These are phyloP conservation scores for Pseudogymnoascus sp. DNA, from an alignment of 2,329 filamentous ascomycete species.

Conservation along the genomic window DNA sequence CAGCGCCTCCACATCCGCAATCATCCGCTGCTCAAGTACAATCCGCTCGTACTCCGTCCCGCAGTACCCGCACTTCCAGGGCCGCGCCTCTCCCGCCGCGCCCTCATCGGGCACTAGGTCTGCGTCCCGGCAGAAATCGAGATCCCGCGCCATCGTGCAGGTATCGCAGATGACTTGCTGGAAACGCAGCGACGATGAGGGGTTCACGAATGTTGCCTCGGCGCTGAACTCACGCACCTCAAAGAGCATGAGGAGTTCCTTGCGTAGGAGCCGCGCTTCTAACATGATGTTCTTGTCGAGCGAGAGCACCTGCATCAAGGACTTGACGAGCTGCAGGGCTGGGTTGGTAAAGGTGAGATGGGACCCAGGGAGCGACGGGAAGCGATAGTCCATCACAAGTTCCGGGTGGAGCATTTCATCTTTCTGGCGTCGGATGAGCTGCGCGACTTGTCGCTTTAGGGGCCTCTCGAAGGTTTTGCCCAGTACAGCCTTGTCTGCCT, in stretches of 20 bases:
- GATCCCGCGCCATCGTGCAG: slow-evolving; percentile 80
- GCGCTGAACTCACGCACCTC: slow-evolving; percentile 90
- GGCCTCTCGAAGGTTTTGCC: slow-evolving; percentile 82
- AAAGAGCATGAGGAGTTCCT: slow-evolving; percentile 82
- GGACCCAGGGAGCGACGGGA: slow-evolving; percentile 72
- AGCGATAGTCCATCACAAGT: slow-evolving; percentile 77
- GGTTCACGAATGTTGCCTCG: slow-evolving; percentile 83
- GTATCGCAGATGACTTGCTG: slow-evolving; percentile 76
- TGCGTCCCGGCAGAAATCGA: slow-evolving; percentile 88
- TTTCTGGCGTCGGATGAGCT: slow-evolving; percentile 77
- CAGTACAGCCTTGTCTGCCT: slow-evolving; percentile 57
- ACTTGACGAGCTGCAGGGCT: slow-evolving; percentile 84
- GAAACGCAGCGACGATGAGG: slow-evolving; percentile 66
- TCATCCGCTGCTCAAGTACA: slow-evolving; percentile 73
- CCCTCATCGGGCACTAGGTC: slow-evolving; percentile 56
- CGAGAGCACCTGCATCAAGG: slow-evolving; percentile 83
- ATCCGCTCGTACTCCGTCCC: slow-evolving; percentile 69
- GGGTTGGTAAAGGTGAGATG: slow-evolving; percentile 62
- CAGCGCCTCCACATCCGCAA: slow-evolving; percentile 67
- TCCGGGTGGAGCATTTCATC: slow-evolving; percentile 86
- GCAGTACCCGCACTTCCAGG: slow-evolving; percentile 75
- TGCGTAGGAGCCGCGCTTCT: slow-evolving; percentile 80
- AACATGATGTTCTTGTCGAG: slow-evolving; percentile 86
- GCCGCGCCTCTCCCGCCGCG: slow-evolving; percentile 27
- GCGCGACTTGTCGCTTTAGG: slow-evolving; percentile 78